Evolutionary conservation across 768 basidiomycete genomes (phyloP).

Genomic region (Termitomyces sp.): DNA sequence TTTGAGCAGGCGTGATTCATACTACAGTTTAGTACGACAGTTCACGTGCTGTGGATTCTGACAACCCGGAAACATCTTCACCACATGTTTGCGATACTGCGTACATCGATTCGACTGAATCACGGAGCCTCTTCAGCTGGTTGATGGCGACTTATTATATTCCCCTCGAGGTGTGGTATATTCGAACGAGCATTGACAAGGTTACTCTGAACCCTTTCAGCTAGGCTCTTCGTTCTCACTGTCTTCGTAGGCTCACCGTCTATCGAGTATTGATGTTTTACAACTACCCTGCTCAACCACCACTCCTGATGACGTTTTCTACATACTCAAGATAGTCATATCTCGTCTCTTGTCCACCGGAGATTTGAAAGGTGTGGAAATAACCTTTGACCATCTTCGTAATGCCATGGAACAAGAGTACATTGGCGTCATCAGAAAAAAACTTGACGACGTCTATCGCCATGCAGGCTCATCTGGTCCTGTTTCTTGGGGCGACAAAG

Average conservation of each 20-base stretch:
- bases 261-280: slow-evolving; percentile 69
- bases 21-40: slow-evolving; percentile 10
- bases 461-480: slow-evolving; percentile 34
- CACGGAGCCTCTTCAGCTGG: slow-evolving; percentile 55
- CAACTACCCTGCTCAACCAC: slow-evolving; percentile 63
- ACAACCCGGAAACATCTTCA: not conserved
- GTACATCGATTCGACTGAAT: slow-evolving; percentile 43
- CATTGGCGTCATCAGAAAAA: slow-evolving; percentile 70
- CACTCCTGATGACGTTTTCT: slow-evolving; percentile 92
- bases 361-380: slow-evolving; percentile 50
- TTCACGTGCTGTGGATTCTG: slow-evolving; percentile 9
- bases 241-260: slow-evolving; percentile 68
- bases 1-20: not conserved
- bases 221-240: not conserved
- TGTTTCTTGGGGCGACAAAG: slow-evolving; percentile 59
- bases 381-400: slow-evolving; percentile 55
- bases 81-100: slow-evolving; percentile 12
- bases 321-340: slow-evolving; percentile 84
- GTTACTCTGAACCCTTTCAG: slow-evolving; percentile 28
- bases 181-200: slow-evolving; percentile 81
- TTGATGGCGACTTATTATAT: slow-evolving; percentile 73
- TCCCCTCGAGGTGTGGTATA: slow-evolving; percentile 91
- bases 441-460: slow-evolving; percentile 86
- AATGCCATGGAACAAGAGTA: slow-evolving; percentile 83
- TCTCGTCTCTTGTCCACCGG: slow-evolving; percentile 76